Conservation (phyloP, 108 stramenopile species). For the Cyclotella choctawhatcheeana region DNA sequence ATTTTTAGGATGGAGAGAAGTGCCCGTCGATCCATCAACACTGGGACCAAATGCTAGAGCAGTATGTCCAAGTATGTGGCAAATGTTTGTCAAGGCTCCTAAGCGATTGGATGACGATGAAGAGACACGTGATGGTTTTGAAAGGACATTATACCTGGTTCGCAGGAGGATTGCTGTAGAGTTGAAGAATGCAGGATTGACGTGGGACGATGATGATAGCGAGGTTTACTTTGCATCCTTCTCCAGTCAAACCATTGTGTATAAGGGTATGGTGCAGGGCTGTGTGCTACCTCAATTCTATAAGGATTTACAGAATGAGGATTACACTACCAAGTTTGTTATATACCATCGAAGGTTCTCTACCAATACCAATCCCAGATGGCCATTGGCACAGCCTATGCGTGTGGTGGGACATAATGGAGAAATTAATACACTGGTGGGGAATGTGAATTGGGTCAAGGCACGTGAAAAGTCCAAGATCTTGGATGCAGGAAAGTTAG, state of each 20-base stretch:
- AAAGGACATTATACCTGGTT: constrained; percentile 91
- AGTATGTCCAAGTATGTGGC: constrained; percentile 87
- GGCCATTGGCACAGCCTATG: constrained; percentile 96
- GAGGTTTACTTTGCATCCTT: constrained; percentile 90
- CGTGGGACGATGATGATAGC: constrained; percentile 69
- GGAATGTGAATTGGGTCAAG: constrained; percentile 97
- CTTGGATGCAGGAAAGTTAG: constrained; percentile 35
- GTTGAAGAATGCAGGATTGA: constrained; percentile 59
- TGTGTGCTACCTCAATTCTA: constrained; percentile 86
- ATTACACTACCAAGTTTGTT: constrained; percentile 89
- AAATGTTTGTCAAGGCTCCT: constrained; percentile 94
- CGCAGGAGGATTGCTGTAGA: constrained; percentile 85
- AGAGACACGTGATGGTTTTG: constrained; percentile 89
- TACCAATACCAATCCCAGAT: constrained; percentile 95
- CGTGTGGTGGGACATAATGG: constrained; percentile 95
- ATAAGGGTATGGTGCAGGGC: constrained; percentile 95
- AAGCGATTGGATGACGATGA: constrained; percentile 65
- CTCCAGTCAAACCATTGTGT: constrained; percentile 86
- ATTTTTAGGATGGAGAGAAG: constrained; percentile 91
- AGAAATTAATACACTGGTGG: constrained; percentile 95
- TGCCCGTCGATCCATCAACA: constrained; percentile 74
- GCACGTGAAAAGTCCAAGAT: constrained; percentile 88
- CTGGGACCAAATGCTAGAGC: constrained; percentile 76
- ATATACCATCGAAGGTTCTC: constrained; percentile 95
- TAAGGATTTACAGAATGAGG: constrained; percentile 82